Evolutionary conservation across 2,329 filamentous ascomycete genomes (phyloP).

Genomic region (Microsporum canis): DNA sequence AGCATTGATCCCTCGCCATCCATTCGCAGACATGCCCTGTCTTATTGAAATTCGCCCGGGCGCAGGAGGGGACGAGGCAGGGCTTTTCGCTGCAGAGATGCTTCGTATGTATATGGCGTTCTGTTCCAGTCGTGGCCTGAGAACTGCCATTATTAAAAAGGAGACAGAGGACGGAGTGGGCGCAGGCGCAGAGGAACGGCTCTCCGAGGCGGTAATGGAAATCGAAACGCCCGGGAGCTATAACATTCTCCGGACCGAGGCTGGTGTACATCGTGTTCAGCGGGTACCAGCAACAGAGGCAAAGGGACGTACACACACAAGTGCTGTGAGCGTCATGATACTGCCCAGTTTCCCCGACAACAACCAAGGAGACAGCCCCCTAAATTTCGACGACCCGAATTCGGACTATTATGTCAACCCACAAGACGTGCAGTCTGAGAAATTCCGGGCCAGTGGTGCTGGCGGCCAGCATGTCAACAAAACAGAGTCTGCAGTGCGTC

Average conservation of each 20-base stretch:
- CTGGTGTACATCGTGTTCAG: slow-evolving; percentile 91
- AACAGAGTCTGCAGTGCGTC: slow-evolving; percentile 85
- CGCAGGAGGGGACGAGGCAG: slow-evolving; percentile 80
- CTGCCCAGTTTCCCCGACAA: slow-evolving; percentile 63
- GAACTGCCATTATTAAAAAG: slow-evolving; percentile 62
- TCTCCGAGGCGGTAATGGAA: slow-evolving; percentile 82
- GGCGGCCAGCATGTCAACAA: slow-evolving; percentile 98
- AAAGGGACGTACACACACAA: slow-evolving; percentile 86
- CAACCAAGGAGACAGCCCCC: slow-evolving; percentile 40
- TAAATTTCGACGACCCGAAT: slow-evolving; percentile 66
- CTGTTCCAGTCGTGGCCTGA: slow-evolving; percentile 58
- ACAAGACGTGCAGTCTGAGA: slow-evolving; percentile 69
- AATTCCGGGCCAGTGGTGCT: slow-evolving; percentile 83
- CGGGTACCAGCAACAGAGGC: slow-evolving; percentile 83
- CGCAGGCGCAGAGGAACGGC: slow-evolving; percentile 51
- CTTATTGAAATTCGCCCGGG: slow-evolving; percentile 86
- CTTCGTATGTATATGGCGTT: slow-evolving; percentile 82
- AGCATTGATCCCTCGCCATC: slow-evolving; percentile 73
- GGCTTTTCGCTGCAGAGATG: slow-evolving; percentile 77
- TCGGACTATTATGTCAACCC: slow-evolving; percentile 87
- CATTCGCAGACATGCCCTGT: slow-evolving; percentile 81
- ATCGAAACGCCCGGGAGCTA: slow-evolving; percentile 68
- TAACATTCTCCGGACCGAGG: slow-evolving; percentile 69
- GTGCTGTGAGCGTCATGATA: slow-evolving; percentile 83
- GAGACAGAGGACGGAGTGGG: slow-evolving; percentile 56